A percentile compares a stretch with the other conserved stretches of the same genome.
Evolutionary conservation across 805 yeast species (phyloP).

Genomic region (Ascoidea tarda): DNA sequence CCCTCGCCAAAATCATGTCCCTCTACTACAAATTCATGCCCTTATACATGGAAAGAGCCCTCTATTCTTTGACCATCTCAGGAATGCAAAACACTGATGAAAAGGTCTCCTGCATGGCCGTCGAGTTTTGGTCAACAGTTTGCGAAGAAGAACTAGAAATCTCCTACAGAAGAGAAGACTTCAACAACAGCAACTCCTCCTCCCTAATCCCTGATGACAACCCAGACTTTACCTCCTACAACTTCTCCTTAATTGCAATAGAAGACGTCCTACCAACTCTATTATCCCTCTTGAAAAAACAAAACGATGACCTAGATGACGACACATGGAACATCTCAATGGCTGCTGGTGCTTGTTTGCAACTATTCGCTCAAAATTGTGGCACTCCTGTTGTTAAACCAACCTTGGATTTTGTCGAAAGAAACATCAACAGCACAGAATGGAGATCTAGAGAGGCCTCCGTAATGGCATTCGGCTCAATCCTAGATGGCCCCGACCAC

Average conservation of each 20-base stretch:
- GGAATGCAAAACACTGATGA: conserved; percentile 85
- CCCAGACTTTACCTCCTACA: conserved; percentile 39
- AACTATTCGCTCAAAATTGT: conserved; percentile 82
- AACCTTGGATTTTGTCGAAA: conserved; percentile 71
- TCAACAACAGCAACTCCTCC: conserved; percentile 26
- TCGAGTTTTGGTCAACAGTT: conserved; percentile 99
- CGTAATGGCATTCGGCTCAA: conserved; percentile 97
- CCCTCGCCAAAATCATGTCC: conserved; percentile 83
- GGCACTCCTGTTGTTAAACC: conserved; percentile 80
- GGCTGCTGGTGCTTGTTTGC: conserved; percentile 98
- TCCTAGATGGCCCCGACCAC: conserved; percentile 85
- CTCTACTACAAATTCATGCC: conserved; percentile 82
- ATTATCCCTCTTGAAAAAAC: conserved; percentile 65
- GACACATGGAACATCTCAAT: conserved; percentile 96
- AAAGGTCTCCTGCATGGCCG: conserved; percentile 93
- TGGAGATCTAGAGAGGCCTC: conserved; percentile 97
- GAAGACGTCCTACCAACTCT: conserved; percentile 81
- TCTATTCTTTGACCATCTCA: conserved; percentile 74
- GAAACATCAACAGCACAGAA: conserved; percentile 39
- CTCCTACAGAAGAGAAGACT: conserved; percentile 51
- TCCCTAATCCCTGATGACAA: conserved; percentile 8
- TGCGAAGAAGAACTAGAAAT: conserved; percentile 93
- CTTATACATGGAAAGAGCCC: conserved; percentile 93
- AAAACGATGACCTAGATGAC: conserved; percentile 86
- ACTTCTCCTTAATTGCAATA: conserved; percentile 78